These are phyloP conservation scores for Sugiyamaella valdiviana DNA, from an alignment of 805 yeast species.

Conservation along the genomic window DNA sequence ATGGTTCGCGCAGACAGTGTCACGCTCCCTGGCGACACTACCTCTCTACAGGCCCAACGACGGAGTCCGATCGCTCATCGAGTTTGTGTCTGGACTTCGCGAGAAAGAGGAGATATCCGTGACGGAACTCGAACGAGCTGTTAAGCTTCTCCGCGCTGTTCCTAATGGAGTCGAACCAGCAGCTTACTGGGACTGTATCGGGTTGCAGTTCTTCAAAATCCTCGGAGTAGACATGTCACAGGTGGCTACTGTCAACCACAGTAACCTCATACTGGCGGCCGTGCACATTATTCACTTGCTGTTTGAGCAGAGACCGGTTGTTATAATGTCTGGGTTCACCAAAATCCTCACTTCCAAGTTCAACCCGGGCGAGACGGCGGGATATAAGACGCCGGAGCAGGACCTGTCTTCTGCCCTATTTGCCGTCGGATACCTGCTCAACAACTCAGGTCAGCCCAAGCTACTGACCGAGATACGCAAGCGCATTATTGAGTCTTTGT, in stretches of 20 bases:
- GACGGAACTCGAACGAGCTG: slow-evolving; percentile 60
- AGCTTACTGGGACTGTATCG: slow-evolving; percentile 53
- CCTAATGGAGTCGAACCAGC: slow-evolving; percentile 47
- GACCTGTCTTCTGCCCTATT: slow-evolving; percentile 57
- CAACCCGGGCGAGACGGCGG: neutral
- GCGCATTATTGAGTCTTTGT: slow-evolving; percentile 14
- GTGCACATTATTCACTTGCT: slow-evolving; percentile 49
- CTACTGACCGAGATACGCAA: slow-evolving; percentile 9
- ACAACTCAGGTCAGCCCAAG: slow-evolving; percentile 23
- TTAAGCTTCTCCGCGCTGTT: slow-evolving; percentile 55
- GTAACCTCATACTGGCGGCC: slow-evolving; percentile 40
- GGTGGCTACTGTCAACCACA: slow-evolving; percentile 41
- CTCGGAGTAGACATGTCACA: slow-evolving; percentile 46
- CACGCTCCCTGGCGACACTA: slow-evolving; percentile 46
- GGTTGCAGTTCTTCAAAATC: slow-evolving; percentile 56
- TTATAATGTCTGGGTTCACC: slow-evolving; percentile 44
- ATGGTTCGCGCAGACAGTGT: slow-evolving; percentile 43
- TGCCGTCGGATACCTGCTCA: slow-evolving; percentile 57
- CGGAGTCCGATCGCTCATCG: slow-evolving; percentile 71
- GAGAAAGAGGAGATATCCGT: slow-evolving; percentile 63
- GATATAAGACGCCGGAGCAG: slow-evolving; percentile 32
- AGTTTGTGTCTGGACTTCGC: slow-evolving; percentile 68
- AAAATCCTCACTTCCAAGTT: slow-evolving; percentile 6
- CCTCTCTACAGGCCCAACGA: slow-evolving; percentile 51
- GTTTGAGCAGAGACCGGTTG: slow-evolving; percentile 23